These are phyloP conservation scores for Peterozyma toletana DNA, from an alignment of 805 yeast species.

Conservation along the genomic window DNA sequence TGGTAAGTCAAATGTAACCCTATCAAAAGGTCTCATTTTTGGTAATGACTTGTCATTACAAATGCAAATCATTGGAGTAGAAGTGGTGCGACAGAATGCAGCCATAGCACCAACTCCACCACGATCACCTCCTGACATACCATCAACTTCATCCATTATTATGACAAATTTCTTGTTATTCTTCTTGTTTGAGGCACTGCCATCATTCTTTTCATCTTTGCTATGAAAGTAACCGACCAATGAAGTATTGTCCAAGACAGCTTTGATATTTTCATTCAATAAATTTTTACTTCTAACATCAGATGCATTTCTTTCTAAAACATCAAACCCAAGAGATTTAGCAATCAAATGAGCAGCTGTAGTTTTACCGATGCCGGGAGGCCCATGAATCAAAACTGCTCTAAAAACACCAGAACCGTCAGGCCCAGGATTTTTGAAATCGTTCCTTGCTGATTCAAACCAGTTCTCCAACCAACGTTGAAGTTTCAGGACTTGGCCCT, in stretches of 20 bases:
- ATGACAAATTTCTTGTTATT: constrained; percentile 63
- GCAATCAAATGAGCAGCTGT: constrained; percentile 77
- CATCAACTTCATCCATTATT: constrained; percentile 98
- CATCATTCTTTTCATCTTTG: constrained; percentile 18
- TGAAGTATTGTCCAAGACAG: constrained; percentile 74
- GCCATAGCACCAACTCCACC: constrained; percentile 98
- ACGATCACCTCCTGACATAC: constrained; percentile 98
- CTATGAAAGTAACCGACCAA: constrained; percentile 67
- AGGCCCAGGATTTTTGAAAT: constrained; percentile 48
- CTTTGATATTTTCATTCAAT: constrained; percentile 59
- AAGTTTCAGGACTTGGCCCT: constrained; percentile 60
- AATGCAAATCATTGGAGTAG: constrained; percentile 85
- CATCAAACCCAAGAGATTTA: constrained; percentile 59
- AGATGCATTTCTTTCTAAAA: constrained; percentile 74
- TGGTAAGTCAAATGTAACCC: constrained; percentile 68
- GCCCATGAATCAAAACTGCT: constrained; percentile 82
- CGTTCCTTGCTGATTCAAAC: constrained; percentile 49
- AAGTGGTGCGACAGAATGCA: constrained; percentile 74
- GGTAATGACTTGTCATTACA: constrained; percentile 92
- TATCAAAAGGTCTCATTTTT: constrained; percentile 93
- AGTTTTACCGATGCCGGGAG: constrained; percentile 84
- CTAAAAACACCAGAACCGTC: constrained; percentile 68
- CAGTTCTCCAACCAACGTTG: constrained; percentile 73
- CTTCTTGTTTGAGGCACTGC: constrained; percentile 13
- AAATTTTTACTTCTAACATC: constrained; percentile 86